Evolutionary conservation across 116 monocot species (phyloP), one percentile per base, ranked within the genome.

Genomic region (Cymodocea nodosa): DNA sequence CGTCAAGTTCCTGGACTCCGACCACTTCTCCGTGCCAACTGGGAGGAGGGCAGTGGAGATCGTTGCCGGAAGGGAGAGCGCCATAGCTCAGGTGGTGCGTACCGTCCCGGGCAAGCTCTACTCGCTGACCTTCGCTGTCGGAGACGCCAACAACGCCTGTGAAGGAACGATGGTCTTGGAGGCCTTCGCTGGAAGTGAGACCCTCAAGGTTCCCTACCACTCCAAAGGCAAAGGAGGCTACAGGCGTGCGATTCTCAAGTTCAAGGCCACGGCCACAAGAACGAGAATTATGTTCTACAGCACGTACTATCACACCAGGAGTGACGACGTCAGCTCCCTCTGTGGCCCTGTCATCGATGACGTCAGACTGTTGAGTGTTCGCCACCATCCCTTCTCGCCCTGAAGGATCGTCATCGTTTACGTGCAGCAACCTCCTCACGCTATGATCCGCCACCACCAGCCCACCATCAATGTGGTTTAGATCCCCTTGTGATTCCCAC

Each of bases 311-410:
- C 74, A 68, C 59, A 81, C 67, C 18, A 59, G 70, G 57, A 81
- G 67, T 40, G 90, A 86, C 40, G 87, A 83, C 37, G 66, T 70
- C 60, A 79, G 86, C 66, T 81, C 90, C 19, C 83, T 90, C 18
- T 90, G 90, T 15, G 90, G 90, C 19, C 90, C 90, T 0, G 81
- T 84, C 22, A 23, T 90, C 30, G 90, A 90, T 36, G 77, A 86
- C 35, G 77, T 86, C 18, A 57, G n/a, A 23, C 62, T 90, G 51
- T 4, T 89, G 15, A 85, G 89, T 61, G 69, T 78, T 18, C 75
- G 89, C 24, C 62, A 5, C 65, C 65, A 18, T 6, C 39, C 39
- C 35, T 44, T 9, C 37, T 62, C 37, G 44, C 44, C 7, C 54
- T 54, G 17, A 54, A 19, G 17, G 10, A 53, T 17, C 18, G 1